These are phyloP conservation scores for Brassica balearica DNA, from an alignment of 441 rosid genomes.

Conservation along the genomic window DNA sequence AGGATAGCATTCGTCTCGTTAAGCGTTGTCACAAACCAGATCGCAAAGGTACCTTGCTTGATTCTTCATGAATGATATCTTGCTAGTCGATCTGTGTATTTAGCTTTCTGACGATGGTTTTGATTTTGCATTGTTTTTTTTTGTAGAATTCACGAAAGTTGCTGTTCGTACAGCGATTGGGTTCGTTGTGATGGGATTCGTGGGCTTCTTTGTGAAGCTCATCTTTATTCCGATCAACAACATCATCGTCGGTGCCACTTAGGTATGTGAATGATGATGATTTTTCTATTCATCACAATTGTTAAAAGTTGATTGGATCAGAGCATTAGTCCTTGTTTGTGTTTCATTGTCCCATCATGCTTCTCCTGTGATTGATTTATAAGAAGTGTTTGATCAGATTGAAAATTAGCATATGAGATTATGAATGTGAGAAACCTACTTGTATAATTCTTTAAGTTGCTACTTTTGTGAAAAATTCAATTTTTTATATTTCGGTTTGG, in stretches of 20 bases:
- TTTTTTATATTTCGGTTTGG: no score
- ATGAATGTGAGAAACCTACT: neutral
- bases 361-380: neutral
- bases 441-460: neutral
- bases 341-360: neutral
- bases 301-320: neutral
- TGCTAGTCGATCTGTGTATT: neutral
- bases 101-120: neutral
- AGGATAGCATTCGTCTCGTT: conserved; percentile 83
- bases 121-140: conserved; percentile 2
- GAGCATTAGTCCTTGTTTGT: neutral
- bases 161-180: conserved; percentile 48
- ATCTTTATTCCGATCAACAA: conserved; percentile 87
- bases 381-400: neutral
- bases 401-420: neutral
- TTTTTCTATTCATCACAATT: neutral
- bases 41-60: conserved; percentile 58
- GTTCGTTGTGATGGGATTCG: conserved; percentile 80
- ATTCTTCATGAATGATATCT: no score
- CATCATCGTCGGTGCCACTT: conserved; percentile 73
- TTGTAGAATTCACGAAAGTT: conserved; percentile 78
- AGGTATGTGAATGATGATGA: neutral
- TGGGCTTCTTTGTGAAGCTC: conserved; percentile 83
- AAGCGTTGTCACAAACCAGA: conserved; percentile 93
- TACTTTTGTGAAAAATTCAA: no score